Evolutionary conservation across 2,329 filamentous ascomycete species (phyloP), one percentile per base, ranked within the genome.

Genomic region (Sporothrix dimorphospora): DNA sequence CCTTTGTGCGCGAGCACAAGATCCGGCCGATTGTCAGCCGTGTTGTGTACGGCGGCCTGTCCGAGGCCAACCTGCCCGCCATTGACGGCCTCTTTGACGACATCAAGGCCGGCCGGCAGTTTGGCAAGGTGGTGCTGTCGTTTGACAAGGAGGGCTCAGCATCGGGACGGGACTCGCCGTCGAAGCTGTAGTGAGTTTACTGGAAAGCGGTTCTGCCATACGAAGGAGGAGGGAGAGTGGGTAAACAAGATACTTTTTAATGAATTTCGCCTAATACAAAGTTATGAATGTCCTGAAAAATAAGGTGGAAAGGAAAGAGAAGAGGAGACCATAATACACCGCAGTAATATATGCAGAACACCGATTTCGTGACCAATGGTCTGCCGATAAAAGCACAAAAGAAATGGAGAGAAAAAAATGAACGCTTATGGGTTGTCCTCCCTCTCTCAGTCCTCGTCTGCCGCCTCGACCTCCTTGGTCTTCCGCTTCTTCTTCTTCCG

Each of bases 91-190:
- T 98, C 69, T 98, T 97, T 79, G 90, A 93, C 53, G 94, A 97
- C 68, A 97, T 98, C 89, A 93, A 92, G 79, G 88, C 89, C 6
- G 93, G 91, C 0, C 90, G 83, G 74, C 95, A 98, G 81, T 97
- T 98, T 84, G 96, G 95, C 12, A 98, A 98, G 82, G 81, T 98
- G 77, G 94, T 98, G 1, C 88, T 98, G 75, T 88, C 93, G 77
- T 87, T 94, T 77, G 85, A 77, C 0, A 75, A 77, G 14, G 79
- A 69, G 53, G 47, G 34, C 7, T 38, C 68, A 4, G 19, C 47
- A 4, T 66, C 61, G 6, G 14, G 70, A 57, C 19, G 55, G 3
- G 73, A 73, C 49, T 69, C 71, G 38, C 73, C 74, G n/a, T 78
- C 83, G 3, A 87, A 83, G 76, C 75, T 86, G 73, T 86, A 80